Base-by-base conservation (phyloP, 306 rosid species). In the Carpinus fangiana region DNA sequence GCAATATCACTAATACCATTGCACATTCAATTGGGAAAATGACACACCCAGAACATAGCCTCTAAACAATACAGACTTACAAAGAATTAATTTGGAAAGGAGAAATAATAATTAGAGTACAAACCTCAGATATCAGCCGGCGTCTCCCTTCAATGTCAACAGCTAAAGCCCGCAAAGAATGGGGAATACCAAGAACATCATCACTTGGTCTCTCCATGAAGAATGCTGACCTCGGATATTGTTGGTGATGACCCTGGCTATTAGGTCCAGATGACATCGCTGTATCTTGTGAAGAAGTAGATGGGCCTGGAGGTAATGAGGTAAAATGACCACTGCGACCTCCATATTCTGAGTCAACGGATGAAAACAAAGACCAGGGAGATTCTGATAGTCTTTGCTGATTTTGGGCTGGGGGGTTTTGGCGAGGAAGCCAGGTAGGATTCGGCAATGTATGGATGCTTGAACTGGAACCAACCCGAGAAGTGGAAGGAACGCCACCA, bases 71-170 rank as follows among this genome's bases (percentile, higher is more conserved):
- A 79, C 60, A 0, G 60, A 38, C 45, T 3, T 4, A 4, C 34
- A 59, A 28, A 55, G 61, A 69, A 55, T 53, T n/a, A 59, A 74
- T 67, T 43, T n/a, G 36, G 71, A 56, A 73, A 76, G 68, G 26
- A 47, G 43, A 71, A 70, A 82, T 73, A 67, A 82, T 68, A 61
- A 59, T 36, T 45, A 65, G 50, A 74, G 73, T 53, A 48, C 77
- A 78, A 84, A 93, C 98, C 98, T 91, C 96, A 73, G 94, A 88
- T 85, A 93, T 78, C 53, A 91, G 86, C 55, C 94, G 86, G 43
- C 93, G 96, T 73, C 98, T 93, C 78, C 96, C 96, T 38, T 93
- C 96, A 74, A 84, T 86, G 82, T 89, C 98, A 72, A 85, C 87
- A 65, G 91, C 87, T 78, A 93, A 85, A 54, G 84, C 82, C 73